phyloP scores from a whole-genome alignment of 2,329 filamentous ascomycete genomes.

The Fusarium stilboides region DNA sequence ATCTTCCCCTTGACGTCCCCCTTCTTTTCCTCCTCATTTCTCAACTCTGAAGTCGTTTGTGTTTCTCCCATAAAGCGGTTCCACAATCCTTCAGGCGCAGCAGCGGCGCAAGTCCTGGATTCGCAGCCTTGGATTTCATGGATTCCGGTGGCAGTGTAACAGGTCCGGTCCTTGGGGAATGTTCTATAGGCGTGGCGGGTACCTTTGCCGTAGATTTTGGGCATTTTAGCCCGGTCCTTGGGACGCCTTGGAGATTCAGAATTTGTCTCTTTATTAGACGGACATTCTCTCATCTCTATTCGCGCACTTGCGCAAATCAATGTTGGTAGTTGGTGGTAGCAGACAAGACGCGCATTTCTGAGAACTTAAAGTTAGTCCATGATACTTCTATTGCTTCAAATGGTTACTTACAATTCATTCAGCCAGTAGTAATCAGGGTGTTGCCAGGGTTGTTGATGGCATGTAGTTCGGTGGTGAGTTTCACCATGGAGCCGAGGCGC shows the following conservation, averaged over 20 bases:
- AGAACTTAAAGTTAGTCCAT: slow-evolving; percentile 19
- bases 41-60: slow-evolving; percentile 36
- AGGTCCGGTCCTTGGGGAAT: slow-evolving; percentile 35
- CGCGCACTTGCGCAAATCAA: slow-evolving; percentile 48
- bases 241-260: slow-evolving; percentile 43
- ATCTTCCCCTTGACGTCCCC: slow-evolving; percentile 23
- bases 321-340: slow-evolving; percentile 43
- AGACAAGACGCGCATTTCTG: slow-evolving; percentile 44
- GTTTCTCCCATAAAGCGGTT: slow-evolving; percentile 27
- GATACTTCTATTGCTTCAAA: not conserved
- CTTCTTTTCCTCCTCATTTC: slow-evolving; percentile 13
- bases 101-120: slow-evolving; percentile 38
- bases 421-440: slow-evolving; percentile 51
- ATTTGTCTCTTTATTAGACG: slow-evolving; percentile 46
- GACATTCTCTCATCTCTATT: slow-evolving; percentile 33
- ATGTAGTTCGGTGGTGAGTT: slow-evolving; percentile 59
- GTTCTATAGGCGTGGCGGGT: slow-evolving; percentile 35
- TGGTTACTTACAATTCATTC: slow-evolving; percentile 48
- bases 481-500: slow-evolving; percentile 67
- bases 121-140: slow-evolving; percentile 33
- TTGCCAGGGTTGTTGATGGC: slow-evolving; percentile 45
- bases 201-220: slow-evolving; percentile 42
- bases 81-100: slow-evolving; percentile 36
- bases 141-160: slow-evolving; percentile 41
- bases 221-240: slow-evolving; percentile 37